Evolutionary conservation across 1,284 basidiomycete genomes (phyloP), one percentile per base, ranked within the genome.

Genomic region (Austroboletus niveus): DNA sequence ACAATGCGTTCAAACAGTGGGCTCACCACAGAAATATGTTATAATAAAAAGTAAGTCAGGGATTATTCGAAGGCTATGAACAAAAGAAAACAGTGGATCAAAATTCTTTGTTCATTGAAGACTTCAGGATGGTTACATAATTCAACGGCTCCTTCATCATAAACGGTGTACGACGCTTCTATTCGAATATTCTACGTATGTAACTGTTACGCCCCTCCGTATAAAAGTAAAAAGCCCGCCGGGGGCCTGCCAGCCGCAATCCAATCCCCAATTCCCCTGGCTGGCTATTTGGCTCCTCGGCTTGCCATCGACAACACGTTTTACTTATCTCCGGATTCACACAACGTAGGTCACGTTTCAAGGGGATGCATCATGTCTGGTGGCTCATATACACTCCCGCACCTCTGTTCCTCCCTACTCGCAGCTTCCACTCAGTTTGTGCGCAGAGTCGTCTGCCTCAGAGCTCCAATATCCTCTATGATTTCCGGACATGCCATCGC

Each of bases 401-500:
- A 8, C 8, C 30, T 14, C 11, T 31, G 7, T 42, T 9, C 29
- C 15, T 38, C 5, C 40, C 5, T 4, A 15, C 5, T 14, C 22
- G 4, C 12, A 34, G 15, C 24, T n/a, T 35, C 48, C 22, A 35
- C 34, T 43, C 14, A 2, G 20, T 41, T 42, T 30, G 42, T 40
- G 42, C 27, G 29, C 31, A 14, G 24, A 22, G 7, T 17, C 10
- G 7, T 43, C 45, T 38, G 11, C 4, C 17, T 32, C 39, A 17
- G 14, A n/a, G 7, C 27, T n/a, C 36, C 31, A 22, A 41, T 42
- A 48, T 49, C 24, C 36, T 4, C 39, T 42, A 79, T 78, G 77
- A 71, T 74, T 22, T 69, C 73, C 29, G 69, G 76, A 47, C 74
- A 72, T 49, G 75, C 84, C 14, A 81, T 91, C 52, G 78, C 84